A percentile compares a stretch with the other conserved stretches of the same genome.
Conservation (phyloP, 2,329 filamentous ascomycete species). For the Neopestalotiopsis sp. region DNA sequence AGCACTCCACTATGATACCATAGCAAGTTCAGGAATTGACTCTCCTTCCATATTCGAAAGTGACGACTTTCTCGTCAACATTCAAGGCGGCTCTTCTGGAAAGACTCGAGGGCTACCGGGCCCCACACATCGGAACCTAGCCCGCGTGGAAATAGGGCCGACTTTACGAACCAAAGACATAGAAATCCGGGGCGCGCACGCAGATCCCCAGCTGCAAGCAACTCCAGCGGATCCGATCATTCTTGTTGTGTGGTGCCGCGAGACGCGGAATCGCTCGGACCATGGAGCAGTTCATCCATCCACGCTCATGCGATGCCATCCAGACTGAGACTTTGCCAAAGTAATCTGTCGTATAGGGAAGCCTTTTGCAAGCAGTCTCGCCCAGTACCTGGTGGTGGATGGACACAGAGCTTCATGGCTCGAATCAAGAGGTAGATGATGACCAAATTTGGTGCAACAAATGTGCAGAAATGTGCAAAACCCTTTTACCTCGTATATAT, state of each 20-base stretch:
- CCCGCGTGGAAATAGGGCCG: background rate
- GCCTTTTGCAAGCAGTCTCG: too few species aligned
- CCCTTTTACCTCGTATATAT: background rate
- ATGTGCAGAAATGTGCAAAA: background rate
- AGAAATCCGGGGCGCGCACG: background rate
- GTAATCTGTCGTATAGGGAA: too few species aligned
- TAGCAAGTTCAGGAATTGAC: background rate
- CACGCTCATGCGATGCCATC: too few species aligned
- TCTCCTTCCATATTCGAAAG: background rate
- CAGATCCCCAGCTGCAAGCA: background rate
- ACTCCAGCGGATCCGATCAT: background rate
- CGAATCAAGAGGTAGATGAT: too few species aligned
- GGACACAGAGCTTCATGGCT: too few species aligned
- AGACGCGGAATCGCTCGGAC: background rate
- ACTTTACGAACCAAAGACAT: background rate
- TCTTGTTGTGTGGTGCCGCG: background rate
- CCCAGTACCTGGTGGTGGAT: too few species aligned
- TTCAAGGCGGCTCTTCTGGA: background rate
- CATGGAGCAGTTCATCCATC: background rate
- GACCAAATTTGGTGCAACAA: too few species aligned
- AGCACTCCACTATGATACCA: background rate
- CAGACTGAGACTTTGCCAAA: too few species aligned
- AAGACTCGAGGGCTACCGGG: background rate
- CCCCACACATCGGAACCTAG: background rate
- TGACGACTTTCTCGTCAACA: background rate